A percentile compares a stretch with the other conserved stretches of the same genome.
Conservation (phyloP, 2,329 filamentous ascomycete genomes). For the Pseudocercospora macadamiae region DNA sequence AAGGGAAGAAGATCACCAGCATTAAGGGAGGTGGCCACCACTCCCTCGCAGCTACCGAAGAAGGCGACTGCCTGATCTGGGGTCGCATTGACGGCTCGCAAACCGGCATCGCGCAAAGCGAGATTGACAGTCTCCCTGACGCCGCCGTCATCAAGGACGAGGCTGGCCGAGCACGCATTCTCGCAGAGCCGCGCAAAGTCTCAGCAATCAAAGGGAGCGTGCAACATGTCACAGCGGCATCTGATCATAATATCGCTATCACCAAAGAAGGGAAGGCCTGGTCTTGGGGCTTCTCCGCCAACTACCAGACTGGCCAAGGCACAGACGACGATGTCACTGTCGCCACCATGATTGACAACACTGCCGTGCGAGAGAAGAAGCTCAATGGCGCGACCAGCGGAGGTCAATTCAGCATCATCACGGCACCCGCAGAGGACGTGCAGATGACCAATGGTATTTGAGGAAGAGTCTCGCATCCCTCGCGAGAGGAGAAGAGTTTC, state of each 20-base stretch:
- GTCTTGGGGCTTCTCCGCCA: slow-evolving; percentile 79
- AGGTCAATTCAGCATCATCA: slow-evolving; percentile 72
- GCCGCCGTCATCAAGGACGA: slow-evolving; percentile 65
- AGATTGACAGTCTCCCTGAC: slow-evolving; percentile 55
- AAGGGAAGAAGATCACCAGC: slow-evolving; percentile 64
- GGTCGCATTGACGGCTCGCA: slow-evolving; percentile 63
- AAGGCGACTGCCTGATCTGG: slow-evolving; percentile 62
- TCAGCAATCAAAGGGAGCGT: slow-evolving; percentile 53
- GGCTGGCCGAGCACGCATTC: slow-evolving; percentile 67
- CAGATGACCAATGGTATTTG: slow-evolving; percentile 19
- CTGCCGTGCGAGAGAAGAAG: slow-evolving; percentile 73
- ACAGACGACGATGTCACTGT: slow-evolving; percentile 76
- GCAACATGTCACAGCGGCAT: slow-evolving; percentile 54
- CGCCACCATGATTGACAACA: slow-evolving; percentile 82
- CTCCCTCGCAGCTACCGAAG: slow-evolving; percentile 56
- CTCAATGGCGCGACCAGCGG: slow-evolving; percentile 82
- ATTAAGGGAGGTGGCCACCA: slow-evolving; percentile 78
- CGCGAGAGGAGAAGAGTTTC: neutral
- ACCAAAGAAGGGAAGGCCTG: slow-evolving; percentile 70
- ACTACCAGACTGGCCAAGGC: slow-evolving; percentile 79
- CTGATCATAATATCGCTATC: slow-evolving; percentile 74
- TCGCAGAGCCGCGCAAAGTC: slow-evolving; percentile 67
- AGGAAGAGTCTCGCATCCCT: neutral
- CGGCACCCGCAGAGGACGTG: slow-evolving; percentile 26
- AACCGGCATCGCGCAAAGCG: slow-evolving; percentile 52